Conservation (phyloP, 2,329 filamentous ascomycete species). For the Penicillium crustosum region DNA sequence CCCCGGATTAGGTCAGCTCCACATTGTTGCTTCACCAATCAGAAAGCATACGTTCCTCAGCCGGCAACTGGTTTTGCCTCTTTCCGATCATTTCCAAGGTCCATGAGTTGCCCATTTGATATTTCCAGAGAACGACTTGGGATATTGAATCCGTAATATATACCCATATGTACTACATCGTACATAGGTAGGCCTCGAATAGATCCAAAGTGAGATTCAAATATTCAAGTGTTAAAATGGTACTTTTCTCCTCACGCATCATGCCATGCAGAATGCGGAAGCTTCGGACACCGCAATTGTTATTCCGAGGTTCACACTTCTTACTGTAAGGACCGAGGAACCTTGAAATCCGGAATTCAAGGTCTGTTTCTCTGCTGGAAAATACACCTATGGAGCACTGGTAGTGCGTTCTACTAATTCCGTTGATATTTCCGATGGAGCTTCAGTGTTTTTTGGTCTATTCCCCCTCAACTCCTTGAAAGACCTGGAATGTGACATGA, state of each 20-base stretch:
- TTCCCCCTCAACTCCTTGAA: not conserved
- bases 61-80: slow-evolving; percentile 14
- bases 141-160: not conserved
- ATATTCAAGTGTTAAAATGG: not conserved
- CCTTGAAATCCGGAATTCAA: not conserved
- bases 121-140: too few species aligned
- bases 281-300: slow-evolving; percentile 7
- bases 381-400: not conserved
- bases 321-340: not conserved
- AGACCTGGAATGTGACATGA: not conserved
- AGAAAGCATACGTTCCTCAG: slow-evolving; percentile 3
- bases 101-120: not conserved
- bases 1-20: slow-evolving; percentile 17
- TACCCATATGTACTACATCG: not conserved
- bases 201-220: not conserved
- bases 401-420: not conserved
- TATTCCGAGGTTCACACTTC: slow-evolving; percentile 12
- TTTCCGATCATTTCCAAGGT: not conserved
- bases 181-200: not conserved
- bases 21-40: slow-evolving; percentile 14
- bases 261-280: slow-evolving; percentile 1
- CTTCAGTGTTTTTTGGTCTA: not conserved
- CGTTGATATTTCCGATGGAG: not conserved
- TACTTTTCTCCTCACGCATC: not conserved
- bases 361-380: not conserved